Evolutionary conservation across 2,329 filamentous ascomycete genomes (phyloP), one percentile per base, ranked within the genome.

Genomic region (Thelonectria olida): DNA sequence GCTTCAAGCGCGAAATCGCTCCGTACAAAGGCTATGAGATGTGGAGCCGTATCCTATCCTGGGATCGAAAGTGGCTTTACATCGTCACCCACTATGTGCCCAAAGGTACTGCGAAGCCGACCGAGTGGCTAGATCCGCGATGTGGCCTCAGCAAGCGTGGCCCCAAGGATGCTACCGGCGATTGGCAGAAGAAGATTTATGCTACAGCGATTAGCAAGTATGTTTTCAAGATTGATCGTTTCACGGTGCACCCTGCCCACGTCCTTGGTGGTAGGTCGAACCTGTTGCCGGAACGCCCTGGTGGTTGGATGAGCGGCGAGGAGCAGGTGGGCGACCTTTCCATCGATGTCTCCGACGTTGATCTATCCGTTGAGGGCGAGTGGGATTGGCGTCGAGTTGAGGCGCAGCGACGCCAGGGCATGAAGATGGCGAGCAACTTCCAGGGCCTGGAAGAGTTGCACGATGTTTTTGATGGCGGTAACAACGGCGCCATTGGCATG

Each of bases 1-100:
- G 82, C 67, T 95, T 94, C 79, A 88, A 89, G 76, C 81, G 84
- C 49, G 92, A 95, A 80, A 91, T 95, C 64, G 84, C 85, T 56
- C 86, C 90, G 0, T 90, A 88, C 71, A 83, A 88, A 72, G 76
- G 78, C 13, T 95, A 90, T 76, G 90, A 94, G 80, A 87, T 93
- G 77, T 92, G 90, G 85, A 88, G 83, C 28, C 84, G 89, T 41
- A 74, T 95, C 13, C 81, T 93, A 19, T 79, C 82, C 62, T 95
- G 92, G 92, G 92, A 95, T 77, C 84, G 88, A 69, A 95, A 95
- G 78, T 95, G 92, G 92, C 72, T 93, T 61, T 93, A 92, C 75
- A 83, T 93, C 38, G 80, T 92, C 31, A 92, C 88, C 20, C 90
- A 92, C 73, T 94, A 92, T 67, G 84, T 94, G 7, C 85, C 86